Evolutionary conservation across 169 alveolate species (phyloP).

Genomic region (Plasmodium reichenowi): DNA sequence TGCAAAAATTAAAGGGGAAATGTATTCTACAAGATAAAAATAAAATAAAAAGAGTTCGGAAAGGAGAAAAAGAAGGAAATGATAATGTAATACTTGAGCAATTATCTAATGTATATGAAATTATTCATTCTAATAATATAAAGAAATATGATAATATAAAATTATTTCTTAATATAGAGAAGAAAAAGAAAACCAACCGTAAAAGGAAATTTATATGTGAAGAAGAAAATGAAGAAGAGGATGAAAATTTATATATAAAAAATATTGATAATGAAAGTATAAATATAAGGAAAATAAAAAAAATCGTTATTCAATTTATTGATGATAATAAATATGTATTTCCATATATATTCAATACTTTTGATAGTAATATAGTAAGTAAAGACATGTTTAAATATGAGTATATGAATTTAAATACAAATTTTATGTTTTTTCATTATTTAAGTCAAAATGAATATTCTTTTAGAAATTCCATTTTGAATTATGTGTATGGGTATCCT

Average conservation of each 20-base stretch:
- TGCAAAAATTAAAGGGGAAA: constrained; percentile 14
- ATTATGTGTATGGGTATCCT: constrained; percentile 70
- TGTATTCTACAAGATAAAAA: neutral
- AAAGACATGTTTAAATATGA: neutral
- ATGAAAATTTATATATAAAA: neutral
- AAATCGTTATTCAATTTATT: constrained; percentile 22
- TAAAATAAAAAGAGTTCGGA: neutral
- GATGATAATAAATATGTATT: constrained; percentile 70
- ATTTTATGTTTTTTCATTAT: constrained; percentile 54
- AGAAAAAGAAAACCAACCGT: constrained; percentile 23
- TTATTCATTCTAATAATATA: constrained; percentile 14
- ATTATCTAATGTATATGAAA: constrained; percentile 24
- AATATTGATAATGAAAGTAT: neutral
- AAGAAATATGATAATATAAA: constrained; percentile 26
- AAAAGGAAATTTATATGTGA: constrained; percentile 55
- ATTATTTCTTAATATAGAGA: constrained; percentile 32
- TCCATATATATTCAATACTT: constrained; percentile 61
- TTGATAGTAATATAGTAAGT: constrained; percentile 1
- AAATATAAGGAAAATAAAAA: constrained; percentile 12
- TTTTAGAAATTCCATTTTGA: constrained; percentile 56
- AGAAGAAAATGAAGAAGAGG: neutral
- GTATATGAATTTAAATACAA: constrained; percentile 11
- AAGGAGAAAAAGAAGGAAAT: neutral
- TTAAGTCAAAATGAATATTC: constrained; percentile 33
- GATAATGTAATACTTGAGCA: constrained; percentile 1